These are phyloP conservation scores for Guadua angustifolia DNA, from an alignment of 176 grass and related monocot species.

Conservation along the genomic window DNA sequence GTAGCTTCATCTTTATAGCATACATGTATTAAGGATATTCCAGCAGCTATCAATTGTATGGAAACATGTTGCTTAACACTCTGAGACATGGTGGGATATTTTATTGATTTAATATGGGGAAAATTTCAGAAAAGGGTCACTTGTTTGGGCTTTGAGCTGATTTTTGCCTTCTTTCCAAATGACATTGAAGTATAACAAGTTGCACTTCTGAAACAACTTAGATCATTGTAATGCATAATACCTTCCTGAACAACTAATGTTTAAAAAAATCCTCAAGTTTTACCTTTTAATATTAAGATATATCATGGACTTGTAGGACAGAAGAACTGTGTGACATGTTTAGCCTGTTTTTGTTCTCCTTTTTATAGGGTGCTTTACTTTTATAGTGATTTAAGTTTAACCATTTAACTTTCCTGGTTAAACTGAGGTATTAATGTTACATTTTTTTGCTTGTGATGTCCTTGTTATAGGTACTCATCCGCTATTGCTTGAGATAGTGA, in stretches of 20 bases:
- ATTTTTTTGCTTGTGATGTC: slow-evolving; percentile 6
- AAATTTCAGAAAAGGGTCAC: neutral
- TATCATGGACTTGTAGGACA: slow-evolving; percentile 1
- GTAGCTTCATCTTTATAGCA: no score
- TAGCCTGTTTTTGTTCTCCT: neutral
- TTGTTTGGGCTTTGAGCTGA: neutral
- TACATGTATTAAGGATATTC: slow-evolving; percentile 9
- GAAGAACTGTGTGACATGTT: neutral
- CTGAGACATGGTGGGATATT: neutral
- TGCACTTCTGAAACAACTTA: neutral
- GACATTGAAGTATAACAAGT: neutral
- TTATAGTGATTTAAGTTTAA: neutral
- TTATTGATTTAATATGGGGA: neutral
- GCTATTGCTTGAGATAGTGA: slow-evolving; percentile 82
- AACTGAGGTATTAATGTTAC: slow-evolving; percentile 14
- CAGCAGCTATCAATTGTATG: slow-evolving; percentile 17
- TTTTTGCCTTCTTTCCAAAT: slow-evolving; percentile 9
- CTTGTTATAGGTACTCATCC: slow-evolving; percentile 85
- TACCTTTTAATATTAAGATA: neutral
- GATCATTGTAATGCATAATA: neutral
- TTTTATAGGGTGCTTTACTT: slow-evolving; percentile 15
- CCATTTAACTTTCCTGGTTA: slow-evolving; percentile 23
- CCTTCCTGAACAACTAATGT: neutral
- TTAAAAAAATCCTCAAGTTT: neutral
- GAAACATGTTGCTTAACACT: neutral